phyloP scores from a whole-genome alignment of 176 grass and related monocot species.

The Canna indica region DNA sequence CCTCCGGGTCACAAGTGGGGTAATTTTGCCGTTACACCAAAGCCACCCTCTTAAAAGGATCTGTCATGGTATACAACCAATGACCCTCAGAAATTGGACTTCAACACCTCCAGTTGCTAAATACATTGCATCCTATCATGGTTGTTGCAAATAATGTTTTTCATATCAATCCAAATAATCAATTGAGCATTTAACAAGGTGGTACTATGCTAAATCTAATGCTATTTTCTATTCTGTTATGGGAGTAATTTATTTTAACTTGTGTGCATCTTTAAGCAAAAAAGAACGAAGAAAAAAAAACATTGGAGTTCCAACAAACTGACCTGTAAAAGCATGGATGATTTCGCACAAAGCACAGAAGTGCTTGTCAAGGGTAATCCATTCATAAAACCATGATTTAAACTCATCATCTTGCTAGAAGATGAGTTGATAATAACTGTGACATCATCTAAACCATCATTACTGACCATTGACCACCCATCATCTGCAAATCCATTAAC shows the following conservation, averaged over 20 bases:
- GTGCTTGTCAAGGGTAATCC: conserved; percentile 33
- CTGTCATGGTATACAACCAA: too few species aligned
- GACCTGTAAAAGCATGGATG: conserved; percentile 94
- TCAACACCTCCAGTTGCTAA: too few species aligned
- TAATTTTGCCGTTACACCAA: too few species aligned
- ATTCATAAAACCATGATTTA: conserved; percentile 34
- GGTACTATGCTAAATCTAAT: neutral
- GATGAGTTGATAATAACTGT: conserved; percentile 65
- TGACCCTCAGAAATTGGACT: too few species aligned
- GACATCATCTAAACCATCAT: conserved; percentile 67
- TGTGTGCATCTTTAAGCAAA: neutral
- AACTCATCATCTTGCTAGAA: conserved; percentile 42
- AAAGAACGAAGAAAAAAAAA: neutral
- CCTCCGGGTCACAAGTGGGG: too few species aligned
- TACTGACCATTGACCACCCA: conserved; percentile 63
- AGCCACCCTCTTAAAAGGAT: too few species aligned
- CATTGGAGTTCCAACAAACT: neutral
- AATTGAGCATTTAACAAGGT: neutral
- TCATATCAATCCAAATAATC: too few species aligned
- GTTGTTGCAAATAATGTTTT: too few species aligned
- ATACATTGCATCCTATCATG: too few species aligned
- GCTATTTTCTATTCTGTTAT: neutral
- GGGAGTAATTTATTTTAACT: neutral
- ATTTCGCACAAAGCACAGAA: conserved; percentile 78
- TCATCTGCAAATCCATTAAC: conserved; percentile 77